phyloP scores from a whole-genome alignment of 768 basidiomycete species.

The Mrakia gelida region DNA sequence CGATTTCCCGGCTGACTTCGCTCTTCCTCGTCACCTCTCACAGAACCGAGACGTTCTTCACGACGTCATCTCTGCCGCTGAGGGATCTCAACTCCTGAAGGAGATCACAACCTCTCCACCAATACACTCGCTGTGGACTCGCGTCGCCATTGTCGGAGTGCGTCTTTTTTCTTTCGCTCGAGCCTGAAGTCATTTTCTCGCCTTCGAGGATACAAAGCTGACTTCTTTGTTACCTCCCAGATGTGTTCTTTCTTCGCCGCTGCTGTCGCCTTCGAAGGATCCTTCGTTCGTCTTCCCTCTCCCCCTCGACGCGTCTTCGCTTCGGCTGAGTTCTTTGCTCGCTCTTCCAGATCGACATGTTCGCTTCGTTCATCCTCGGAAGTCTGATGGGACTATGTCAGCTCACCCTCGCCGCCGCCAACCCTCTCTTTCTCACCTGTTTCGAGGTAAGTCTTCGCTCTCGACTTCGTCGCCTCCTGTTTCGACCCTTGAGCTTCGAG shows the following conservation, averaged over 20 bases:
- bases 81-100: slow-evolving; percentile 24
- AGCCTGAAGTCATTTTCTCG: neutral
- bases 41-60: slow-evolving; percentile 27
- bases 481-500: neutral
- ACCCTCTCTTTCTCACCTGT: slow-evolving; percentile 29
- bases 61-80: slow-evolving; percentile 25
- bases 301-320: too few species aligned
- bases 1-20: neutral
- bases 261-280: slow-evolving; percentile 27
- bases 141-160: slow-evolving; percentile 25
- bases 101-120: slow-evolving; percentile 24
- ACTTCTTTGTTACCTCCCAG: neutral
- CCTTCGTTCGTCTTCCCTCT: slow-evolving; percentile 13
- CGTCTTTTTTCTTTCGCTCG: neutral
- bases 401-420: slow-evolving; percentile 25
- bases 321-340: too few species aligned
- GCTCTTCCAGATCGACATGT: slow-evolving; percentile 21
- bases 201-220: neutral
- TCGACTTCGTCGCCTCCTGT: neutral
- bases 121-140: neutral
- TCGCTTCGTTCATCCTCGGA: slow-evolving; percentile 21
- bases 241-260: slow-evolving; percentile 29
- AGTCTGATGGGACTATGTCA: slow-evolving; percentile 30
- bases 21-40: too few species aligned
- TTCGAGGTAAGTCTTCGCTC: slow-evolving; percentile 24